A percentile compares a stretch with the other conserved stretches of the same genome.
Evolutionary conservation across 2,329 filamentous ascomycete species (phyloP).

Genomic region (Torrubiella hemipterigena): DNA sequence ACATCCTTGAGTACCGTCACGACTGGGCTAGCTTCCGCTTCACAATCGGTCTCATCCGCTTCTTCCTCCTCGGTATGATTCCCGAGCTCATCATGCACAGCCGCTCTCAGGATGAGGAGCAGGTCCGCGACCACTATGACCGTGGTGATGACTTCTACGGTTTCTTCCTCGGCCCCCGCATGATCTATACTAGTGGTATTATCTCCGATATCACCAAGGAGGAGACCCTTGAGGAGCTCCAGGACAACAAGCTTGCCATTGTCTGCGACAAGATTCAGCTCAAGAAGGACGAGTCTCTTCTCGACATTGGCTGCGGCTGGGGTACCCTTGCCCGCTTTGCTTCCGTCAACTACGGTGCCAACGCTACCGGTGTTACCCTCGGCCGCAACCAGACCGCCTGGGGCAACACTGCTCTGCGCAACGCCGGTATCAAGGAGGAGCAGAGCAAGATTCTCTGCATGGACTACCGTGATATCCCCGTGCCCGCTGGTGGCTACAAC

Average conservation of each 20-base stretch:
- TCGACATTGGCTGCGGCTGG: conserved; percentile 97
- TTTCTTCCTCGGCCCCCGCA: conserved; percentile 96
- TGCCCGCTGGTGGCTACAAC: conserved; percentile 58
- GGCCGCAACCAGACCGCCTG: conserved; percentile 94
- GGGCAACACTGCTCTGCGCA: conserved; percentile 84
- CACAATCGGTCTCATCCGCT: conserved; percentile 74
- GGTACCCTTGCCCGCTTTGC: conserved; percentile 91
- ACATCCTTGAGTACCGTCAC: conserved; percentile 85
- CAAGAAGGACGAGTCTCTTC: conserved; percentile 66
- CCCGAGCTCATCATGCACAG: conserved; percentile 90
- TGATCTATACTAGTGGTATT: conserved; percentile 96
- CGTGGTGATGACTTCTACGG: conserved; percentile 96
- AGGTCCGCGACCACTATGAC: conserved; percentile 96
- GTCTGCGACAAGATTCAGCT: conserved; percentile 94
- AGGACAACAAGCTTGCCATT: conserved; percentile 92
- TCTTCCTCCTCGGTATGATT: conserved; percentile 77
- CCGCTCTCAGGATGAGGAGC: conserved; percentile 89
- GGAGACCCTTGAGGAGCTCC: conserved; percentile 85
- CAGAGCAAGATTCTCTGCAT: conserved; percentile 91
- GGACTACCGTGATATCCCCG: conserved; percentile 91
- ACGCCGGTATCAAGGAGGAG: conserved; percentile 68
- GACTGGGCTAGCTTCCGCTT: conserved; percentile 96
- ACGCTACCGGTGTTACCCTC: conserved; percentile 81
- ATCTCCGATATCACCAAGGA: conserved; percentile 80
- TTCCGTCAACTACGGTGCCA: conserved; percentile 79